Evolutionary conservation across 2,329 filamentous ascomycete genomes (phyloP), one percentile per base, ranked within the genome.

Genomic region (Alternaria infectoria): DNA sequence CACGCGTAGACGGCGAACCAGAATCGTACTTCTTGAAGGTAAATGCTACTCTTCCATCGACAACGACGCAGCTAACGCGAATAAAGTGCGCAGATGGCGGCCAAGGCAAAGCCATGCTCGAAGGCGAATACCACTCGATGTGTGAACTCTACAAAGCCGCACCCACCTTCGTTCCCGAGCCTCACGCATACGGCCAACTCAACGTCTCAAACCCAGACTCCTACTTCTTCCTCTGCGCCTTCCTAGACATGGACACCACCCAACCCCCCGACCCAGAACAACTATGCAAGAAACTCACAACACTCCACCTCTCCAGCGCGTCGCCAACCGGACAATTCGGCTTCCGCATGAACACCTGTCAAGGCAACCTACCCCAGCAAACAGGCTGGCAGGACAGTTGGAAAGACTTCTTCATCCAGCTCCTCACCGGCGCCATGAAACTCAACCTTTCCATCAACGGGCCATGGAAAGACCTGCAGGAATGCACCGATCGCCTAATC

Each of bases 1-100:
- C n/a, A 40, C 2, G n/a, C n/a, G 1, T 0, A 40, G 15, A 40
- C 36, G 0, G 0, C 1, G 0, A 3, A 8, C 32, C 32, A 3
- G 0, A 36, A 4, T 36, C 32, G 8, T 36, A 36, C n/a, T 40
- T 40, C 9, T 2, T 40, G n/a, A 40, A 40, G 36, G 36, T 40
- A n/a, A n/a, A n/a, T n/a, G n/a, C n/a, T n/a, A n/a, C n/a, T n/a
- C n/a, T n/a, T n/a, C n/a, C n/a, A n/a, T n/a, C n/a, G n/a, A n/a
- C n/a, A n/a, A n/a, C n/a, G n/a, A n/a, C n/a, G n/a, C n/a, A 40
- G 8, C 36, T 40, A 40, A 40, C 36, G n/a, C 36, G 2, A 1
- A 40, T 11, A 0, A 40, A 40, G 36, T 40, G 36, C 36, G 36
- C 36, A 40, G 36, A 40, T 1, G 36, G 36, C 36, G 36, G 17